Evolutionary conservation across 2,329 filamentous ascomycete genomes (phyloP), one percentile per base, ranked within the genome.

Genomic region (Rhinocladiella similis): DNA sequence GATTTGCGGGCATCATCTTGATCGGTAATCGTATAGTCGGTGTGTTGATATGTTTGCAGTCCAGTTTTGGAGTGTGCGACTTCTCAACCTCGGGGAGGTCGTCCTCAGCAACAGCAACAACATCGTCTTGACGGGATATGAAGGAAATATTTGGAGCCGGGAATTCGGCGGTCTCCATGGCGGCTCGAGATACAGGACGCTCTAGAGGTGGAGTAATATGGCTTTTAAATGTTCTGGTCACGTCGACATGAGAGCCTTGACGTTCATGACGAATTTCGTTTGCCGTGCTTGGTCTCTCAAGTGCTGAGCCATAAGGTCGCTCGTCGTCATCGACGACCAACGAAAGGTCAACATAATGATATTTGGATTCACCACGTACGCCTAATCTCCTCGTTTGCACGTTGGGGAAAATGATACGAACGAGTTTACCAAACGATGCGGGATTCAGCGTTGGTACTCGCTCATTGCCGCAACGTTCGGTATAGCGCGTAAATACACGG

Each of bases 291-390:
- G 60, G 62, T 51, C 60, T 38, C 47, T 63, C 62, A 19, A 36
- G 46, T 9, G 27, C 22, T 9, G 55, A 29, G 39, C 48, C 46
- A 42, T 60, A 59, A 42, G 53, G 60, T 35, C 53, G 62, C 35
- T 64, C 60, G 27, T 64, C 61, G 33, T 64, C 63, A 27, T 64
- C 62, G 13, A 57, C 42, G 6, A 63, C 42, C 19, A 80, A 72
- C 1, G 75, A 76, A 56, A 80, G 66, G 61, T 80, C 77, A 47
- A 80, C 77, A 59, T 99, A 99, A 73, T 99, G 94, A 72, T 99
- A 99, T 71, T 99, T 99, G 13, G 94, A 99, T 75, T 97, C 93
- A 62, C 94, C 94, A 51, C 94, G 86, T 46, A 97, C 92, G 61
- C 94, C 94, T 12, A 99, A 80, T 62, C 94, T 84, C 57, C 94